Evolutionary conservation across 148 eudicot genomes (phyloP).

Genomic region (Fallopia convolvulus): DNA sequence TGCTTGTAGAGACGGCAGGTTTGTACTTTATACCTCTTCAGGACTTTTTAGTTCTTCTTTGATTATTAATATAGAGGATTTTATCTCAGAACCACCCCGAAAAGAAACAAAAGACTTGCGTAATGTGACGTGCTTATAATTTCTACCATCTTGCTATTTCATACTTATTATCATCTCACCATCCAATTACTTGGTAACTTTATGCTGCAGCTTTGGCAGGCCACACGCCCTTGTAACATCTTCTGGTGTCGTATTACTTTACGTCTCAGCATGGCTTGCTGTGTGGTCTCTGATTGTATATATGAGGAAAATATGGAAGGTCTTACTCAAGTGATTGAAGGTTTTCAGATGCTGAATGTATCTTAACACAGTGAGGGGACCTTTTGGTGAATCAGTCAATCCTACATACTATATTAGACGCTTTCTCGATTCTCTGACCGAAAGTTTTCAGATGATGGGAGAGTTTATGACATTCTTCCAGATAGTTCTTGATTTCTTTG

Average conservation of each 20-base stretch:
- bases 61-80: not conserved
- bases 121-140: too few relatives aligned
- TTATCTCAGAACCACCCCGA: too few relatives aligned
- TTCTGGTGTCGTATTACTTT: conserved; percentile 76
- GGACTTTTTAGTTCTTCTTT: not conserved
- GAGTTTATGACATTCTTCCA: not conserved
- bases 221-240: conserved; percentile 36
- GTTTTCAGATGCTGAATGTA: not conserved
- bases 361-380: not conserved
- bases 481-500: not conserved
- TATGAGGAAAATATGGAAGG: conserved; percentile 88
- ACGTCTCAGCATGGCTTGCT: conserved; percentile 84
- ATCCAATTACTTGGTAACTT: not conserved
- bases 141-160: too few relatives aligned
- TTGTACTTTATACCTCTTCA: not conserved
- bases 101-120: too few relatives aligned
- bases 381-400: not conserved
- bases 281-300: conserved; percentile 87
- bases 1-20: conserved; percentile 82
- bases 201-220: conserved; percentile 44
- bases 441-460: not conserved
- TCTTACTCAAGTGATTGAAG: conserved; percentile 40
- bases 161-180: not conserved
- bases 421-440: not conserved
- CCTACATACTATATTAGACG: not conserved